Conservation (phyloP, 257 asterid species). For the Perilla frutescens region DNA sequence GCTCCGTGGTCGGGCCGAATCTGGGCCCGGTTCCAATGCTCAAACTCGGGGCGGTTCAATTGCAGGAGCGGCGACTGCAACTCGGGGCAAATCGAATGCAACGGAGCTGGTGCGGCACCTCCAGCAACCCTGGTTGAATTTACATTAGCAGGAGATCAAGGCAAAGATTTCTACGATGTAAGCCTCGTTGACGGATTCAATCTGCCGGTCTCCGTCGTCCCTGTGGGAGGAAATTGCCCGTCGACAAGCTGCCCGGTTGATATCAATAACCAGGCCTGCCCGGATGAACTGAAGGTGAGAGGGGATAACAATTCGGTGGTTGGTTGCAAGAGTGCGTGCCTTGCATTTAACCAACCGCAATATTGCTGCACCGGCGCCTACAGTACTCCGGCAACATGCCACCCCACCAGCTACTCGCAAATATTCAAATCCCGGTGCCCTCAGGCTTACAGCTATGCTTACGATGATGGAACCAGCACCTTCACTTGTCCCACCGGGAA, state of each 20-base stretch:
- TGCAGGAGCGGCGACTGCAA: constrained; percentile 56
- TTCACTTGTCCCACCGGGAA: constrained; percentile 50
- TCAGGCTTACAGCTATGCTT: constrained; percentile 66
- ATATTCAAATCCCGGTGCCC: constrained; percentile 53
- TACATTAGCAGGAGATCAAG: constrained; percentile 38
- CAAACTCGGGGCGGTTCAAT: constrained; percentile 36
- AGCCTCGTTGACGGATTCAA: constrained; percentile 66
- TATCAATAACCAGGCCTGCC: constrained; percentile 37
- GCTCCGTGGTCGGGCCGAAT: constrained; percentile 60
- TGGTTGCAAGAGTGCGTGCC: constrained; percentile 64
- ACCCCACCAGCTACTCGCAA: constrained; percentile 45
- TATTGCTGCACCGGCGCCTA: constrained; percentile 57
- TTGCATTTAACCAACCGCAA: constrained; percentile 42
- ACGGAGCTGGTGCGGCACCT: constrained; percentile 46
- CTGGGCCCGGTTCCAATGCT: constrained; percentile 58
- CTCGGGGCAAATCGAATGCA: constrained; percentile 45
- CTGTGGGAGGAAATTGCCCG: constrained; percentile 26
- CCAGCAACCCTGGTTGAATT: constrained; percentile 52
- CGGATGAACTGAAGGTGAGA: constrained; percentile 40
- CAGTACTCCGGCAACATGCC: constrained; percentile 42
- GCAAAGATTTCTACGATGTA: constrained; percentile 51
- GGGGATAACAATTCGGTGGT: constrained; percentile 29
- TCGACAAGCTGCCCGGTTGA: constrained; percentile 40
- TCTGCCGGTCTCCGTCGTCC: constrained; percentile 40
- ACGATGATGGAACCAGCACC: constrained; percentile 53